Conservation (phyloP, 805 yeast genomes). For the Metschnikowia anglica region DNA sequence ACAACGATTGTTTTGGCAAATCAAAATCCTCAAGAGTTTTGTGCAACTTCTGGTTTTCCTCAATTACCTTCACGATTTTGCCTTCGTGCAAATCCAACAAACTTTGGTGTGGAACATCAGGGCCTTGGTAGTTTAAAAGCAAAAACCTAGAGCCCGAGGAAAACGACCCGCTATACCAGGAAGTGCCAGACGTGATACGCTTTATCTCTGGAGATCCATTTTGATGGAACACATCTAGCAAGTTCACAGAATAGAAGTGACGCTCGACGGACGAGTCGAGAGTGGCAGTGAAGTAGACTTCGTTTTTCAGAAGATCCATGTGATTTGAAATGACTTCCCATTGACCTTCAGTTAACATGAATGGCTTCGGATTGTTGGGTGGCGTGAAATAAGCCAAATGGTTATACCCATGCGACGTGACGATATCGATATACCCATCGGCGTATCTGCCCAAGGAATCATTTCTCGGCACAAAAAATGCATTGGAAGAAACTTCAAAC, state of each 20-base stretch:
- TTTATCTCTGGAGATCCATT: constrained; percentile 10
- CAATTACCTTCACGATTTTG: constrained; percentile 41
- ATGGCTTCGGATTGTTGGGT: constrained; percentile 46
- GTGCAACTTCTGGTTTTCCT: constrained; percentile 46
- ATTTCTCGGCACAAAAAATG: constrained; percentile 38
- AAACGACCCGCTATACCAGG: constrained; percentile 68
- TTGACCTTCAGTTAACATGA: constrained; percentile 60
- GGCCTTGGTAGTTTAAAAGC: constrained; percentile 72
- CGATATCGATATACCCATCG: constrained; percentile 78
- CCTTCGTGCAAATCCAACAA: constrained; percentile 46
- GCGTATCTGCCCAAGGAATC: constrained; percentile 34
- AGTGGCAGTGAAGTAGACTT: constrained; percentile 67
- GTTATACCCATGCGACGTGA: constrained; percentile 55
- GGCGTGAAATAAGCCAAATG: constrained; percentile 88
- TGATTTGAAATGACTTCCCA: constrained; percentile 70
- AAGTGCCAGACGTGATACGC: constrained; percentile 45
- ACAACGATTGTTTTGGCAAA: constrained; percentile 55
- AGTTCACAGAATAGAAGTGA: constrained; percentile 70
- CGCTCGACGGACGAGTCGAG: constrained; percentile 77
- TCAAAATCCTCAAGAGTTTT: constrained; percentile 44
- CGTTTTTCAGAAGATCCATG: constrained; percentile 44
- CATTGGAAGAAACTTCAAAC: constrained; percentile 47
- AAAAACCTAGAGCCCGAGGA: constrained; percentile 77
- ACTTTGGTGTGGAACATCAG: constrained; percentile 75
- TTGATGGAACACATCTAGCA: constrained; percentile 48